A percentile compares a stretch with the other conserved stretches of the same genome.
phyloP scores from a whole-genome alignment of 1,139 yeast genomes.

The Pichia sp. region DNA sequence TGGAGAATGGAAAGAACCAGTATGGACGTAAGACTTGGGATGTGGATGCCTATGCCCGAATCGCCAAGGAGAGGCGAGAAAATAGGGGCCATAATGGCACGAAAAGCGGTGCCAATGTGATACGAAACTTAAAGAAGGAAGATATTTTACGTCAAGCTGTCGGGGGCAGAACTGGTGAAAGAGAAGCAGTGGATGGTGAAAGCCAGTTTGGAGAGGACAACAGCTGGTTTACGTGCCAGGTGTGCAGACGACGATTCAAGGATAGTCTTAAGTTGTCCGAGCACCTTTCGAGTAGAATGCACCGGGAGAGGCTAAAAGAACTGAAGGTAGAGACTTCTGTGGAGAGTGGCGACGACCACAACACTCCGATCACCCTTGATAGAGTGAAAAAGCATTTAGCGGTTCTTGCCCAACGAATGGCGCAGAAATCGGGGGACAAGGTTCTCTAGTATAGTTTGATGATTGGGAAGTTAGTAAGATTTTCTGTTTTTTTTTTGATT shows the following conservation, averaged over 20 bases:
- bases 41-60: constrained; percentile 55
- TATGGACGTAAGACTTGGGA: constrained; percentile 68
- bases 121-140: not conserved
- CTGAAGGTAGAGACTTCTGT: not conserved
- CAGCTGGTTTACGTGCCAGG: constrained; percentile 77
- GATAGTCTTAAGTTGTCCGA: constrained; percentile 77
- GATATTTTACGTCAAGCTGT: not conserved
- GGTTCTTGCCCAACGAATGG: not conserved
- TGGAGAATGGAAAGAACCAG: constrained; percentile 12
- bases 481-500: not conserved
- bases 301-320: constrained; percentile 29
- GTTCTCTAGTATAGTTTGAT: no score
- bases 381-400: constrained; percentile 5
- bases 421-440: no score
- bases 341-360: not conserved
- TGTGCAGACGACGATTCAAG: constrained; percentile 72
- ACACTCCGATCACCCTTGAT: constrained; percentile 3
- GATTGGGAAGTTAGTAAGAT: no score
- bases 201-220: constrained; percentile 36
- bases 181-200: constrained; percentile 20
- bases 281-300: constrained; percentile 72
- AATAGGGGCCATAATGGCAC: constrained; percentile 11
- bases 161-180: constrained; percentile 2
- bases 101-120: not conserved
- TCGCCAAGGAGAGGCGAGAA: constrained; percentile 35